phyloP scores from a whole-genome alignment of 2,329 filamentous ascomycete species.

The Chaetothyriales sp. region DNA sequence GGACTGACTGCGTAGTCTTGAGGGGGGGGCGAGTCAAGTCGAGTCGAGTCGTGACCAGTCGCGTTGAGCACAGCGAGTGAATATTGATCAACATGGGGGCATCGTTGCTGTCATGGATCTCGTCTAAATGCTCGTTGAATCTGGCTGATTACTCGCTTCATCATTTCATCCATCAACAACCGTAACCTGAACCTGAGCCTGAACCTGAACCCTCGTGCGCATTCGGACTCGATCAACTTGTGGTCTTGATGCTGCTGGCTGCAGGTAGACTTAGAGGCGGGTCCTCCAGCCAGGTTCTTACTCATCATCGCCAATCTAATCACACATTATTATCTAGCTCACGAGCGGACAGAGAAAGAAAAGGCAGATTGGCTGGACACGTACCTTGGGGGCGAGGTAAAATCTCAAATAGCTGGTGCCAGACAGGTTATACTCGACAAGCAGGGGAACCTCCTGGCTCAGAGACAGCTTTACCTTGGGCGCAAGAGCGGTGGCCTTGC shows the following conservation, averaged over 20 bases:
- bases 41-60: not conserved
- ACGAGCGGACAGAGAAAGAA: no score
- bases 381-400: constrained; percentile 94
- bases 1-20: not conserved
- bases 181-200: no score
- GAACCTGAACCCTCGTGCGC: not conserved
- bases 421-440: constrained; percentile 76
- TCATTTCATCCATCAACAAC: not conserved
- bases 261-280: no score
- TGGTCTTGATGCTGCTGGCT: not conserved
- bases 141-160: not conserved
- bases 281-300: no score
- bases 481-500: constrained; percentile 84
- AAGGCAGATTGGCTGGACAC: constrained; percentile 15
- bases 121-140: not conserved
- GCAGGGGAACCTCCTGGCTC: constrained; percentile 86
- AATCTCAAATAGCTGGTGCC: constrained; percentile 85
- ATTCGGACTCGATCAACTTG: not conserved
- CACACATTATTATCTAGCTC: constrained; percentile 23
- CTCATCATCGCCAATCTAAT: constrained; percentile 49
- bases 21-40: no score
- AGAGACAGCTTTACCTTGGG: constrained; percentile 76
- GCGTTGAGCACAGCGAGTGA: not conserved
- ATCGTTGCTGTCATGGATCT: not conserved
- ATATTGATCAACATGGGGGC: not conserved